Evolutionary conservation across 331 rosid species (phyloP).

Genomic region (Erythrophleum ivorense): DNA sequence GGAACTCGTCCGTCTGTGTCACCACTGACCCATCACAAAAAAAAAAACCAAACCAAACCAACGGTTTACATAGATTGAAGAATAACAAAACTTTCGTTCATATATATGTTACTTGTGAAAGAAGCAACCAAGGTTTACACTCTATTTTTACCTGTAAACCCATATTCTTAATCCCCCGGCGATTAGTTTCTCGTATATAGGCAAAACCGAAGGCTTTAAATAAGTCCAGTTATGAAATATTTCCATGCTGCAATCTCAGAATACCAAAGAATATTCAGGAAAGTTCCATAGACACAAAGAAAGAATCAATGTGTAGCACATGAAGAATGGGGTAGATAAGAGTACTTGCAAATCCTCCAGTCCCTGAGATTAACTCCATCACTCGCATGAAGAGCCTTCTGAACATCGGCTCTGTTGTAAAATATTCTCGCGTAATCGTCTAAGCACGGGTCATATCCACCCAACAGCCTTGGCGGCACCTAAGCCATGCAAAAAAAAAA

Average conservation of each 20-base stretch:
- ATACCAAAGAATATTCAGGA: too few species aligned
- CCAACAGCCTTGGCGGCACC: constrained; percentile 80
- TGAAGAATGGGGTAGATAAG: too few species aligned
- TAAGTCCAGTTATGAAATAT: constrained; percentile 63
- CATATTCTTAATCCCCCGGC: constrained; percentile 78
- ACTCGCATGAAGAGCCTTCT: constrained; percentile 77
- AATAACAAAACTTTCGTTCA: too few species aligned
- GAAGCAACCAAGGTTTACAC: too few species aligned
- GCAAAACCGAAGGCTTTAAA: constrained; percentile 70
- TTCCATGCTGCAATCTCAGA: too few species aligned
- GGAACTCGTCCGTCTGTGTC: constrained; percentile 98
- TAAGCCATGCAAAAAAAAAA: too few species aligned
- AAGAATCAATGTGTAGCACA: too few species aligned
- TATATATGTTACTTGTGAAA: too few species aligned
- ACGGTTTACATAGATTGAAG: too few species aligned
- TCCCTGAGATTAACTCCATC: constrained; percentile 68
- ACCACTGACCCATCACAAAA: constrained; percentile 56
- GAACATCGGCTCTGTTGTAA: constrained; percentile 77
- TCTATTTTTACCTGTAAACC: constrained; percentile 95
- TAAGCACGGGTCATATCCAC: constrained; percentile 82
- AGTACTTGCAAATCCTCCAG: constrained; percentile 98
- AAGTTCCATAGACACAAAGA: too few species aligned
- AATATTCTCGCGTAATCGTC: constrained; percentile 65
- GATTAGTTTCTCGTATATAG: constrained; percentile 83
- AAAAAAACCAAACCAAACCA: too few species aligned